Evolutionary conservation across 2,329 filamentous ascomycete genomes (phyloP), one percentile per base, ranked within the genome.

Genomic region (Botrytis cinerea): DNA sequence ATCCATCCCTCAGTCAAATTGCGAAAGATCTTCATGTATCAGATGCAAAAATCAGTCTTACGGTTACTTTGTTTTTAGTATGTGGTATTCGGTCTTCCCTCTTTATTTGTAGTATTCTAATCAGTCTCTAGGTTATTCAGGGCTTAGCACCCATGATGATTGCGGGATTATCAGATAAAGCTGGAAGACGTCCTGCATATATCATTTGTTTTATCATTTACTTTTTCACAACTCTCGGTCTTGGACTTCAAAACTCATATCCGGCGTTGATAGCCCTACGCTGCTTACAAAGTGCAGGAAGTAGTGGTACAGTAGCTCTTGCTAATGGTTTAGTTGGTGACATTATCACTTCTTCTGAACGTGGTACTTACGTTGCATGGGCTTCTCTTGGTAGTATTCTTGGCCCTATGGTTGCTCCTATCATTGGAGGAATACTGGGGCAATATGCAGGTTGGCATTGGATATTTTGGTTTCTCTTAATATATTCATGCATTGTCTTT

Each of bases 401-500:
- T 57, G n/a, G n/a, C 18, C 51, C 51, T 28, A 57, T 57, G n/a
- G 51, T 57, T 32, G 51, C 51, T 28, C 51, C 51, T 32, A 57
- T 57, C n/a, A 28, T 28, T 57, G 51, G 51, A 57, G 51, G 51
- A 28, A 18, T 57, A 57, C 28, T 57, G n/a, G 51, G 51, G n/a
- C 51, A 57, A 18, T 57, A 28, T 57, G 51, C 51, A 57, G 51
- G 51, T 4, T 57, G 51, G 51, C n/a, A 57, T 57, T 57, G 51
- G 51, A 57, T 28, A 18, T 57, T 57, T 18, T 57, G 51, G 51
- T 57, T 28, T 57, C 51, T 32, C n/a, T 32, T 57, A 2, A 57
- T 28, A 28, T 57, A 32, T 28, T 57, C 51, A 57, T 57, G 51
- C 51, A 70, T 70, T 25, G 59, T 75, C 4, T 73, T 76, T 57